These are phyloP conservation scores for Acacia acuminata DNA, from an alignment of 306 rosid species.

Conservation along the genomic window DNA sequence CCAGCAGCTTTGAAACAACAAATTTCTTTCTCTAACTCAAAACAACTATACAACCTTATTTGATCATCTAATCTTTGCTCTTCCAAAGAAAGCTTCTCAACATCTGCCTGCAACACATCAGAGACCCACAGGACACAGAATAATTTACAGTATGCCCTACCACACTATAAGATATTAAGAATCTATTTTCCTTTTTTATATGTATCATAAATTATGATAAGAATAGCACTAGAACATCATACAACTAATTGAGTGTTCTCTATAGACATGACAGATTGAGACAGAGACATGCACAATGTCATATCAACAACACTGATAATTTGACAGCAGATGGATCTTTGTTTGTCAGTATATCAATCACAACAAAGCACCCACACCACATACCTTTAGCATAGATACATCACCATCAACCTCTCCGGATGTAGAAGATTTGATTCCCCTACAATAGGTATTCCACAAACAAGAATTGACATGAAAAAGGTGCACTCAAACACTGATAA, in stretches of 20 bases:
- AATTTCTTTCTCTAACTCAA: slow-evolving; percentile 27
- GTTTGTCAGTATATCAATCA: slow-evolving; percentile 15
- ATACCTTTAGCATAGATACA: slow-evolving; percentile 72
- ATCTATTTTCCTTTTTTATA: slow-evolving; percentile 14
- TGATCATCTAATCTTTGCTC: slow-evolving; percentile 80
- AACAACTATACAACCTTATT: slow-evolving; percentile 65
- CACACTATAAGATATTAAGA: slow-evolving; percentile 8
- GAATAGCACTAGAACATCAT: slow-evolving; percentile 23
- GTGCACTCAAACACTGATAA: slow-evolving; percentile 24
- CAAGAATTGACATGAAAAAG: slow-evolving; percentile 40
- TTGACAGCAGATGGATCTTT: slow-evolving; percentile 21
- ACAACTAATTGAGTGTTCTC: slow-evolving; percentile 10
- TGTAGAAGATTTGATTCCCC: slow-evolving; percentile 81
- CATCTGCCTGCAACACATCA: slow-evolving; percentile 79
- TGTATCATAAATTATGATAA: slow-evolving; percentile 11
- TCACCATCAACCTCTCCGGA: slow-evolving; percentile 75
- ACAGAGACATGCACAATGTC: neutral
- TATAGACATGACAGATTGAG: slow-evolving; percentile 5
- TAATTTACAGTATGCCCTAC: slow-evolving; percentile 26
- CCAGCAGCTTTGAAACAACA: slow-evolving; percentile 24
- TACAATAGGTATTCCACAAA: slow-evolving; percentile 46
- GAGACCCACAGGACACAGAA: slow-evolving; percentile 26
- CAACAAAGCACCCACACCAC: slow-evolving; percentile 3
- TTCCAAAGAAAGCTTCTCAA: slow-evolving; percentile 72
- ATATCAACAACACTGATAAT: slow-evolving; percentile 20